Evolutionary conservation across 345 rosid genomes (phyloP).

Genomic region (Moricandia arvensis): DNA sequence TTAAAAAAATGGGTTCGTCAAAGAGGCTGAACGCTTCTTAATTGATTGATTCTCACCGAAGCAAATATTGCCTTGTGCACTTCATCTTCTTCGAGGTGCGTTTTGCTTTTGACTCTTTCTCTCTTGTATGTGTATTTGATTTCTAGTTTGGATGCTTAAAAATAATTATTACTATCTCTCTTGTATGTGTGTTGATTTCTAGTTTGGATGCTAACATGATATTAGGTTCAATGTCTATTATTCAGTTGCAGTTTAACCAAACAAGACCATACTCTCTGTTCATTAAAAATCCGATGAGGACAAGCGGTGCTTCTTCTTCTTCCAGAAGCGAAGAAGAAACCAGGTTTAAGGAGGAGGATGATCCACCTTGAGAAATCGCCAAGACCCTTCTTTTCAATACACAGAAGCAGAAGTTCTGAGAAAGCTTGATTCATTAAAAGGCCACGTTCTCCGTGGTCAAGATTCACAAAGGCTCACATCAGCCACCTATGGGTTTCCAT

Average conservation of each 20-base stretch:
- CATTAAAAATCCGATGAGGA: conserved; percentile 21
- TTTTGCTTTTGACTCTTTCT: not conserved
- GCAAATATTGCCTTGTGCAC: not conserved
- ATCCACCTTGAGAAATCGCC: not conserved
- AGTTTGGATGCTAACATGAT: not conserved
- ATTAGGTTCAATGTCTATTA: too few species aligned
- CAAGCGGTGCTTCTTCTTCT: conserved; percentile 23
- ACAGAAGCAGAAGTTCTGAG: conserved; percentile 31
- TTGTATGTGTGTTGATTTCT: not conserved
- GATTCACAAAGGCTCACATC: conserved; percentile 1
- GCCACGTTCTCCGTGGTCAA: conserved; percentile 24
- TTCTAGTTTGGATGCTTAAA: not conserved
- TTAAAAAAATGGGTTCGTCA: conserved; percentile 18
- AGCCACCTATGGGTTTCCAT: conserved; percentile 17
- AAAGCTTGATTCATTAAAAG: conserved; percentile 33
- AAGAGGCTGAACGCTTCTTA: conserved; percentile 5
- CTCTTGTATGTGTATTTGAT: not conserved
- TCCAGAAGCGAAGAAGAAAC: conserved; percentile 18
- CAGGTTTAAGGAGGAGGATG: not conserved
- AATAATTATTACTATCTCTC: too few species aligned
- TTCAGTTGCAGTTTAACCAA: not conserved
- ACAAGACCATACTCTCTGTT: not conserved
- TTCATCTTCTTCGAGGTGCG: conserved; percentile 27
- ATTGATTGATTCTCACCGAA: conserved; percentile 1
- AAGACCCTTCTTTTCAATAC: conserved; percentile 9